These are phyloP conservation scores for Yarrowia osloensis DNA, from an alignment of 805 yeast genomes.

Conservation along the genomic window DNA sequence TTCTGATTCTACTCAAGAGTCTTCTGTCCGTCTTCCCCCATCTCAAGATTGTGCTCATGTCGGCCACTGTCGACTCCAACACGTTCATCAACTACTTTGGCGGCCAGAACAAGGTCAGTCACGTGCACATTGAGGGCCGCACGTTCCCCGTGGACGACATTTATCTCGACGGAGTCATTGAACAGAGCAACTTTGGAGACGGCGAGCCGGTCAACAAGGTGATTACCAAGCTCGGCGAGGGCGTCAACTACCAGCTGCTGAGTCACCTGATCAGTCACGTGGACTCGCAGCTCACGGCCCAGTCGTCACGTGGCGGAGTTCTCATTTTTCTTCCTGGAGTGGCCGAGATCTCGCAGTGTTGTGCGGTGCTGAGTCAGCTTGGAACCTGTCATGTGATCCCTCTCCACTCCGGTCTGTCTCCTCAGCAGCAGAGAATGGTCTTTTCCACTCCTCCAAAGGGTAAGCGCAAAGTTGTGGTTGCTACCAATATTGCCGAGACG, in stretches of 20 bases:
- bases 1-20: slow-evolving; percentile 72
- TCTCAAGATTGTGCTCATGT: slow-evolving; percentile 78
- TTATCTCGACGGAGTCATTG: slow-evolving; percentile 68
- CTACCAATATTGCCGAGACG: slow-evolving; percentile 96
- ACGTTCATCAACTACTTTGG: slow-evolving; percentile 69
- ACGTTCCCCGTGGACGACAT: slow-evolving; percentile 86
- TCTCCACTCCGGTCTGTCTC: slow-evolving; percentile 81
- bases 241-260: slow-evolving; percentile 73
- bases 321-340: slow-evolving; percentile 88
- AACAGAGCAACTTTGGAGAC: slow-evolving; percentile 31
- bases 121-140: slow-evolving; percentile 85
- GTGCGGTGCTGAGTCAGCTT: slow-evolving; percentile 46
- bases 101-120: slow-evolving; percentile 48
- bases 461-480: slow-evolving; percentile 73
- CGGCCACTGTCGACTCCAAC: slow-evolving; percentile 83
- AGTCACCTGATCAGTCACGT: slow-evolving; percentile 56
- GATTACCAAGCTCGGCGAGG: slow-evolving; percentile 39
- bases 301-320: slow-evolving; percentile 64
- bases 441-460: slow-evolving; percentile 59
- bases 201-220: slow-evolving; percentile 41
- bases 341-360: slow-evolving; percentile 68
- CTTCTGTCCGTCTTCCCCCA: slow-evolving; percentile 51
- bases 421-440: slow-evolving; percentile 78
- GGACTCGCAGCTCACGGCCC: slow-evolving; percentile 51
- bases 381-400: slow-evolving; percentile 53